Conservation (phyloP, 2,329 filamentous ascomycete species). For the Rutstroemia sydowiana region DNA sequence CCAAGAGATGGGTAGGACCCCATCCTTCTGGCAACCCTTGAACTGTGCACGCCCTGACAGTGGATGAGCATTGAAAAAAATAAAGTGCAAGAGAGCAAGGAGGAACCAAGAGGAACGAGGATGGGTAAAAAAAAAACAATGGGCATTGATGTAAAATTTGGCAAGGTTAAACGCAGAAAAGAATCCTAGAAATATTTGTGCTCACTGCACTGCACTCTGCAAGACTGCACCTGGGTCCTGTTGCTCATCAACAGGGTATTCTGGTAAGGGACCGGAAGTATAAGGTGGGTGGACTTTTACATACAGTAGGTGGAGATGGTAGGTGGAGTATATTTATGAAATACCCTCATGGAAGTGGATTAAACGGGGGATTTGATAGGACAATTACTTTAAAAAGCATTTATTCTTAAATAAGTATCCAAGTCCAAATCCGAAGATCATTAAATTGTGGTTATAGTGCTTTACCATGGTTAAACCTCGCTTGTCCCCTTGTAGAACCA, state of each 20-base stretch:
- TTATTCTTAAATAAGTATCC: neutral
- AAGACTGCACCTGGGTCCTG: no score
- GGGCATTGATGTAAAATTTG: no score
- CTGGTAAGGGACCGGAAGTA: no score
- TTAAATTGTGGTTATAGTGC: neutral
- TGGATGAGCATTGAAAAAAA: neutral
- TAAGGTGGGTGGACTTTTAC: no score
- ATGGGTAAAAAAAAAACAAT: no score
- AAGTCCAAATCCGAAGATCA: neutral
- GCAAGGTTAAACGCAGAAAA: no score
- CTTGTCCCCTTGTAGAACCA: neutral
- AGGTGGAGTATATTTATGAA: neutral
- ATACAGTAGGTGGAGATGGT: neutral
- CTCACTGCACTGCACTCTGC: no score
- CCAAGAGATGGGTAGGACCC: slow-evolving; percentile 3
- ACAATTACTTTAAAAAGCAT: neutral
- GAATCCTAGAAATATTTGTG: no score
- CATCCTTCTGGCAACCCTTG: neutral
- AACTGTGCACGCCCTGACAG: neutral
- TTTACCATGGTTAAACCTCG: neutral
- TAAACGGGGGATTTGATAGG: neutral
- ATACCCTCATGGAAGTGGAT: neutral
- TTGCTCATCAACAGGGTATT: no score
- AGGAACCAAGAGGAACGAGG: neutral
- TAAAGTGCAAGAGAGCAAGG: neutral